Percentiles rank a stretch among this genome's conserved stretches.
These are phyloP conservation scores for Penicillium sp. DNA, from an alignment of 2,329 filamentous ascomycete species.

Conservation along the genomic window DNA sequence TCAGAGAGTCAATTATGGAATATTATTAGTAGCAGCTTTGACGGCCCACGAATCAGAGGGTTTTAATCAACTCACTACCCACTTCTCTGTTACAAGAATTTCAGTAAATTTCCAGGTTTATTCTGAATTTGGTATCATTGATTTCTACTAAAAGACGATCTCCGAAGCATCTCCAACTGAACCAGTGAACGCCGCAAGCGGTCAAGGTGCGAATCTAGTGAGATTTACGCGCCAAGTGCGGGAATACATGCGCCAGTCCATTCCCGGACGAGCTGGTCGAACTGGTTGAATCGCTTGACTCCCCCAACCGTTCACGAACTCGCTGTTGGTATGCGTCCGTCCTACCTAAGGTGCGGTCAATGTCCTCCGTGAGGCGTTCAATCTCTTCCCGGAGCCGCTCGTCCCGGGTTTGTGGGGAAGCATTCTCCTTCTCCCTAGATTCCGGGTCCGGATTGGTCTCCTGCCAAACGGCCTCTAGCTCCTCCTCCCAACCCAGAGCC, in stretches of 20 bases:
- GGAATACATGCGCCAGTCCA: slow-evolving; percentile 38
- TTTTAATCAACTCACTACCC: background rate
- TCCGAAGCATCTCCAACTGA: background rate
- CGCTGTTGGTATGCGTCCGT: slow-evolving; percentile 48
- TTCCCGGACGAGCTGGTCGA: slow-evolving; percentile 4
- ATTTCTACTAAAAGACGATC: background rate
- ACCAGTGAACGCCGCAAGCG: background rate
- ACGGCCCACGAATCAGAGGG: background rate
- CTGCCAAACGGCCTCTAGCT: slow-evolving; percentile 76
- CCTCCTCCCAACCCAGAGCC: slow-evolving; percentile 79
- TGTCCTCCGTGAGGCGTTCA: slow-evolving; percentile 57
- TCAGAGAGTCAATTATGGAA: slow-evolving; percentile 14
- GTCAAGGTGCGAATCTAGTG: slow-evolving; percentile 8
- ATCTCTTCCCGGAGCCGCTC: slow-evolving; percentile 59
- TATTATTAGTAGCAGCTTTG: background rate
- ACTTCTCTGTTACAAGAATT: background rate
- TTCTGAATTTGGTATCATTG: background rate
- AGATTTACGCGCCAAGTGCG: slow-evolving; percentile 30
- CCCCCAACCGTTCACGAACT: slow-evolving; percentile 26
- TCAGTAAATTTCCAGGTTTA: background rate
- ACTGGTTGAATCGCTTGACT: background rate
- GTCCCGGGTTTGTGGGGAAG: slow-evolving; percentile 50
- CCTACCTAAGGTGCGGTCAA: slow-evolving; percentile 56
- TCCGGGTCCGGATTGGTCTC: slow-evolving; percentile 63
- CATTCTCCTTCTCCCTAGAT: slow-evolving; percentile 44